Evolutionary conservation across 768 basidiomycete genomes (phyloP).

Genomic region (Termitomyces sp.): DNA sequence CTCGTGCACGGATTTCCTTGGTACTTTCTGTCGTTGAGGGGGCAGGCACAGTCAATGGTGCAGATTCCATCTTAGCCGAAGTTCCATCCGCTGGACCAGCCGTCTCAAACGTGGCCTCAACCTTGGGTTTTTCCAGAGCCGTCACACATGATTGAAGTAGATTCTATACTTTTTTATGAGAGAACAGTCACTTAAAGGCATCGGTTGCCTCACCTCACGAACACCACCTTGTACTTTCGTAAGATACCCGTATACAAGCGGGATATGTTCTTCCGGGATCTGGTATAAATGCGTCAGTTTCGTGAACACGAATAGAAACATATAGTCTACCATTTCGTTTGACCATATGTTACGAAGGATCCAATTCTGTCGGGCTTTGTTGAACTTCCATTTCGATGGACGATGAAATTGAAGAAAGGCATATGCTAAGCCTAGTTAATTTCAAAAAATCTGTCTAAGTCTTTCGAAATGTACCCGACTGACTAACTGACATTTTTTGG

Average conservation of each 20-base stretch:
- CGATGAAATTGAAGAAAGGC: conserved; percentile 47
- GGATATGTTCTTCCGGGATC: conserved; percentile 49
- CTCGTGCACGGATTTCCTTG: conserved; percentile 3
- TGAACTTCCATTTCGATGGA: conserved; percentile 61
- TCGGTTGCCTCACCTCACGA: conserved; percentile 27
- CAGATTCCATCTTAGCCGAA: neutral
- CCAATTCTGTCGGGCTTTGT: conserved; percentile 74
- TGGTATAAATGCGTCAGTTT: conserved; percentile 14
- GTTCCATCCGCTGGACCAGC: neutral
- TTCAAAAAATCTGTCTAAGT: neutral
- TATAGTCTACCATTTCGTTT: conserved; percentile 31
- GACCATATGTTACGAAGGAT: conserved; percentile 62
- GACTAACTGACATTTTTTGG: conserved; percentile 32
- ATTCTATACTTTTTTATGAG: conserved; percentile 9
- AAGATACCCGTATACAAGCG: conserved; percentile 40
- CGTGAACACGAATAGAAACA: neutral
- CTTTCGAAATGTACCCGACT: neutral
- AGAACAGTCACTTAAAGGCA: neutral
- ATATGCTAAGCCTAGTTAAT: conserved; percentile 37
- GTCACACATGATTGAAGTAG: conserved; percentile 9
- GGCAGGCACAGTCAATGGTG: neutral
- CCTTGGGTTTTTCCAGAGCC: conserved; percentile 4
- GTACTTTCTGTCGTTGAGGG: neutral
- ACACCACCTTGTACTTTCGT: conserved; percentile 41
- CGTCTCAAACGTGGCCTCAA: neutral